Conservation (phyloP, 768 basidiomycete genomes). For the Amanita fuliginea region DNA sequence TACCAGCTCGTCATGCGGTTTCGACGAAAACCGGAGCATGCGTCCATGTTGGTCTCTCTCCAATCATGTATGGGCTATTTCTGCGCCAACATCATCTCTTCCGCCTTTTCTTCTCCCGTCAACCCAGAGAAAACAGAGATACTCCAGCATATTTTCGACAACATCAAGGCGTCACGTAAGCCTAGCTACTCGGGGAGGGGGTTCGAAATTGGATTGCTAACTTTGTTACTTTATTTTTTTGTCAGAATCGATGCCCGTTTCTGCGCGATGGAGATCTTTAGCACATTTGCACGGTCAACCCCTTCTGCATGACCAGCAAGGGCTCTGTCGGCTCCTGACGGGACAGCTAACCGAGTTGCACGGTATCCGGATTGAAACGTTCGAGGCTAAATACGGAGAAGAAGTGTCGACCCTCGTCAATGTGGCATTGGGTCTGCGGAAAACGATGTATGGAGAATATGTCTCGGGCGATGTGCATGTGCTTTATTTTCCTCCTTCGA, state of each 20-base stretch:
- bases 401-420: neutral
- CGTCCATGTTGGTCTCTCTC: neutral
- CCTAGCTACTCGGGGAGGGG: neutral
- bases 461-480: neutral
- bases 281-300: neutral
- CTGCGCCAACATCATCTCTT: neutral
- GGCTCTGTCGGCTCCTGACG: neutral
- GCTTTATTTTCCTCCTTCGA: neutral
- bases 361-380: neutral
- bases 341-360: neutral
- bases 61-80: conserved; percentile 1
- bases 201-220: neutral
- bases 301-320: conserved; percentile 1
- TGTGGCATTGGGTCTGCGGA: neutral
- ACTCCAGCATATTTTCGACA: neutral
- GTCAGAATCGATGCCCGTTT: neutral
- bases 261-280: neutral
- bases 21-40: neutral
- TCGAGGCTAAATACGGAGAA: neutral
- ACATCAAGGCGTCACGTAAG: conserved; percentile 1
- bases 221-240: too few species aligned
- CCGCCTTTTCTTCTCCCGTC: neutral
- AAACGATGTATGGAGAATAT: conserved; percentile 1
- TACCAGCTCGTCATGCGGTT: neutral
- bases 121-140: neutral